Evolutionary conservation across 2,329 filamentous ascomycete genomes (phyloP).

Genomic region (Fusarium sp.): DNA sequence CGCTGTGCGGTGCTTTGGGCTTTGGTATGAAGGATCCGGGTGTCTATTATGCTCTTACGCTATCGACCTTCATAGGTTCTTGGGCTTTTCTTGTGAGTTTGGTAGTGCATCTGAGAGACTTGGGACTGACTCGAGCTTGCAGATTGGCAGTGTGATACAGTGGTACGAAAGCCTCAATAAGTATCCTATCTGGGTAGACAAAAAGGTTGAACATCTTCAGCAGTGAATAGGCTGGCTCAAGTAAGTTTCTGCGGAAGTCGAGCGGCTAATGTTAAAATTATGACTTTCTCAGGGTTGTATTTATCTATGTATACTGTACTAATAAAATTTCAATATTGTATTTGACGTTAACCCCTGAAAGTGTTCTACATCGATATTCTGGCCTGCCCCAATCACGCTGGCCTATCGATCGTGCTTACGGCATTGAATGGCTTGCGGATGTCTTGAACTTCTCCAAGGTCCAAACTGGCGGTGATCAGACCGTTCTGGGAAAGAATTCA

Average conservation of each 20-base stretch:
- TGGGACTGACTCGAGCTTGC: not conserved
- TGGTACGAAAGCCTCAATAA: not conserved
- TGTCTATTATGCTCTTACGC: constrained; percentile 56
- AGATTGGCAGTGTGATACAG: constrained; percentile 14
- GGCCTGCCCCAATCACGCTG: not conserved
- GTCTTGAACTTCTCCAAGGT: not conserved
- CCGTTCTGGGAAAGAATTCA: not conserved
- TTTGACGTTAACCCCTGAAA: too few relatives aligned
- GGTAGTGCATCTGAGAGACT: accelerated
- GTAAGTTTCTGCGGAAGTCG: too few relatives aligned
- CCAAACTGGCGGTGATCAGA: accelerated
- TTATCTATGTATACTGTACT: too few relatives aligned
- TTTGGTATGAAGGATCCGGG: constrained; percentile 54
- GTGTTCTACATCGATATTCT: too few relatives aligned
- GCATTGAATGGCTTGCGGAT: not conserved
- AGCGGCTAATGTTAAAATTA: too few relatives aligned
- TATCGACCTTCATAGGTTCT: constrained; percentile 62
- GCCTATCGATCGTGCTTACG: not conserved
- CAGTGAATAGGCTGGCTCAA: not conserved
- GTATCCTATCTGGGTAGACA: not conserved
- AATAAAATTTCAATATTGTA: too few relatives aligned
- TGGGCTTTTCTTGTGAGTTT: constrained; percentile 58
- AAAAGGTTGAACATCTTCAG: not conserved
- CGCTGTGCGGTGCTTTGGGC: constrained; percentile 67
- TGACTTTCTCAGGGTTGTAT: too few relatives aligned